phyloP scores from a whole-genome alignment of 495 filamentous ascomycete species.

The Lophium mytilinum region DNA sequence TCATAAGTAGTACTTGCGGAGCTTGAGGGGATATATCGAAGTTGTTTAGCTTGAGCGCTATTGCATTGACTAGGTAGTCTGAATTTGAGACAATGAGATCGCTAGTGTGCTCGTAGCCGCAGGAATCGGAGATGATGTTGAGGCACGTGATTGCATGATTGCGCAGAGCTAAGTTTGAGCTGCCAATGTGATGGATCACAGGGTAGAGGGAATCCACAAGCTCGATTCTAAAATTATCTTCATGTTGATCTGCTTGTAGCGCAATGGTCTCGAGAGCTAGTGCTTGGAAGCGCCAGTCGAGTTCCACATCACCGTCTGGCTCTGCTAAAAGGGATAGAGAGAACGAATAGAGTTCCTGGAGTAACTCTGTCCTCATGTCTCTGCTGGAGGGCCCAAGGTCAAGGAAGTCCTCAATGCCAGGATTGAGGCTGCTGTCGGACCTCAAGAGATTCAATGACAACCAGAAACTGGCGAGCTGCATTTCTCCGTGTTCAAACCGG shows the following conservation, averaged over 20 bases:
- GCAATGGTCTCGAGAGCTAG: constrained; percentile 33
- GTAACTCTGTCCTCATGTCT: constrained; percentile 45
- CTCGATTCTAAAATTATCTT: constrained; percentile 63
- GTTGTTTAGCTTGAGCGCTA: constrained; percentile 79
- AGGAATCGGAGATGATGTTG: constrained; percentile 65
- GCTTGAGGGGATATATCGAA: constrained; percentile 88
- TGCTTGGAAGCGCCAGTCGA: constrained; percentile 55
- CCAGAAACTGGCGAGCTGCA: constrained; percentile 66
- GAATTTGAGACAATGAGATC: constrained; percentile 84
- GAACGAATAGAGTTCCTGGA: constrained; percentile 73
- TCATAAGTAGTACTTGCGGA: constrained; percentile 87
- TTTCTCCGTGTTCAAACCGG: constrained; percentile 12
- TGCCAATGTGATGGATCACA: constrained; percentile 76
- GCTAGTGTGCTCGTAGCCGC: constrained; percentile 65
- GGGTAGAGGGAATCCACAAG: constrained; percentile 90
- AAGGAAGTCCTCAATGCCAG: constrained; percentile 60
- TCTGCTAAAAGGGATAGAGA: constrained; percentile 56
- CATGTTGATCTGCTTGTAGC: constrained; percentile 36
- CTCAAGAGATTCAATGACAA: constrained; percentile 65
- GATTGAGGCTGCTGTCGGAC: constrained; percentile 23
- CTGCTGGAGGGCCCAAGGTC: constrained; percentile 33
- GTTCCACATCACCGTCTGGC: constrained; percentile 40
- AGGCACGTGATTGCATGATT: constrained; percentile 78
- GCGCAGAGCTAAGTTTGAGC: constrained; percentile 56
- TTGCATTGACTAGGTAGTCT: constrained; percentile 92